A percentile compares a stretch with the other conserved stretches of the same genome.
These are phyloP conservation scores for Salvia hispanica DNA, from an alignment of 257 asterid genomes.

Conservation along the genomic window DNA sequence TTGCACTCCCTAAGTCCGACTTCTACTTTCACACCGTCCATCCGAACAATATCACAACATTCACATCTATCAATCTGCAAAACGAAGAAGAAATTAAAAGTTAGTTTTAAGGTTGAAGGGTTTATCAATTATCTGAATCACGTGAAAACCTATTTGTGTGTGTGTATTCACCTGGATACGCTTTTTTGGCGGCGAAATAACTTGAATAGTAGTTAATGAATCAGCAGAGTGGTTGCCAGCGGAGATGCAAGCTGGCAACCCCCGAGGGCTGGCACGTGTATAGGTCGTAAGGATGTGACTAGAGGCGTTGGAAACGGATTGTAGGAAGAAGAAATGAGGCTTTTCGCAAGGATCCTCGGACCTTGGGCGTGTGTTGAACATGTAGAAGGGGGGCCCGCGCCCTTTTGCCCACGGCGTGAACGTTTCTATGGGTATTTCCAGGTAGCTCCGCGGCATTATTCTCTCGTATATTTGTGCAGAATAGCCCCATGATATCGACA, in stretches of 20 bases:
- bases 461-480: slow-evolving; percentile 56
- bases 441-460: slow-evolving; percentile 48
- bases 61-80: slow-evolving; percentile 54
- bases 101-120: too few species aligned
- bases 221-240: slow-evolving; percentile 56
- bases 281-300: slow-evolving; percentile 34
- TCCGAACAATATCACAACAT: slow-evolving; percentile 50
- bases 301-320: slow-evolving; percentile 26
- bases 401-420: slow-evolving; percentile 44
- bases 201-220: slow-evolving; percentile 32
- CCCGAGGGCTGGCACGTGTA: slow-evolving; percentile 37
- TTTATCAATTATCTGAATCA: too few species aligned
- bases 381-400: slow-evolving; percentile 41
- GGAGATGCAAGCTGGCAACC: slow-evolving; percentile 31
- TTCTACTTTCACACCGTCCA: slow-evolving; percentile 30
- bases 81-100: neutral
- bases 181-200: slow-evolving; percentile 31
- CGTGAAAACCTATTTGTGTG: neutral
- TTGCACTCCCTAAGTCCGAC: slow-evolving; percentile 53
- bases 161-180: slow-evolving; percentile 39
- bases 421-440: slow-evolving; percentile 51
- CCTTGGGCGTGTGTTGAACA: slow-evolving; percentile 50
- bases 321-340: slow-evolving; percentile 52
- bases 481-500: slow-evolving; percentile 59
- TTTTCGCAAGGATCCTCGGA: slow-evolving; percentile 47